Base-by-base conservation (phyloP, 2,329 filamentous ascomycete species). In the Diplodia sapinea region DNA sequence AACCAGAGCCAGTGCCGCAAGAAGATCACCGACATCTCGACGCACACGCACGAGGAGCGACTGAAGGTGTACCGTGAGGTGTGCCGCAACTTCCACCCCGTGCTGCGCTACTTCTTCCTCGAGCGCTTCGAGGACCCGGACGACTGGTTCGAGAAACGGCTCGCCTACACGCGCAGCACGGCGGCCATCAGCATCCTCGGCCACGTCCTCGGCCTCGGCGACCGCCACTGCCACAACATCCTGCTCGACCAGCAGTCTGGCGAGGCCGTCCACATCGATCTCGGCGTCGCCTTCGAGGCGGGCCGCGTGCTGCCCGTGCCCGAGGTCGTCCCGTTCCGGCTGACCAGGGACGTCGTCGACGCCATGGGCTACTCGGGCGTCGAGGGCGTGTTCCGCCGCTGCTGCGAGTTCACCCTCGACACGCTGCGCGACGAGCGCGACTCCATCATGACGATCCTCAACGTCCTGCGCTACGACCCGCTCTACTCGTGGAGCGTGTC, bases 371-470 rank as follows among this genome's bases (percentile, higher is more conserved):
- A 96, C 72, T 96, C 92, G 2, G 93, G 92, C 74, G 96, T 94
- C 0, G 96, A 99, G 78, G 95, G 95, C 3, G 93, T 98, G 0
- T 99, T 98, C 82, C 88, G 95, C 8, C 88, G 96, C n/a, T 98
- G 94, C 80, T 99, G 95, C 78, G 96, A 99, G 77, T 98, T 98
- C 77, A 98, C 94, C 0, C 87, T 99, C 38, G 93, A 97, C 70
- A 94, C 96, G 1, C 83, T 99, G 43, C 89, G 95, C n/a, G 91
- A 96, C 73, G 95, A 99, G 77, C 92, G 92, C 13, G 96, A 97
- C 77, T 94, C 91, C 54, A 99, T 99, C 81, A 98, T 97, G 94
- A 98, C 95, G 0, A 93, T 99, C 65, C 87, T 99, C 23, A 96
- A 99, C 75, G 96, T 99, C 26, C 83, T 99, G 68, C 91, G 96